Evolutionary conservation across 192 early-diverging fungal genomes (phyloP).

Genomic region (Diversispora epigaea): DNA sequence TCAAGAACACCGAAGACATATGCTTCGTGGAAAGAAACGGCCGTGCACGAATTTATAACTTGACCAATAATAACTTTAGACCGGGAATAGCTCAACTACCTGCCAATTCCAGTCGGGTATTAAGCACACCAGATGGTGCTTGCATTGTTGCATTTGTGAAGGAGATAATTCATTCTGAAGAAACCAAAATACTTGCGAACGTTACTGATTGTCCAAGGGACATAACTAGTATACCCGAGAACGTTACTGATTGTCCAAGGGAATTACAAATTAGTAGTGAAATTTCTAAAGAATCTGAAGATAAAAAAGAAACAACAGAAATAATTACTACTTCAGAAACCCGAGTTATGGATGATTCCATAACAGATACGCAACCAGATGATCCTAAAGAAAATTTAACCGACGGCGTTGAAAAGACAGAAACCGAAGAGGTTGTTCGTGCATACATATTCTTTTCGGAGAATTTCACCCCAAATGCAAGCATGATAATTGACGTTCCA

Average conservation of each 20-base stretch:
- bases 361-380: too few species aligned
- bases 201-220: neutral
- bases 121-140: slow-evolving; percentile 26
- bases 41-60: slow-evolving; percentile 7
- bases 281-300: too few species aligned
- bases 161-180: neutral
- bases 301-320: too few species aligned
- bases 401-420: too few species aligned
- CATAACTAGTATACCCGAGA: neutral
- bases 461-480: neutral
- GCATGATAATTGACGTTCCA: neutral
- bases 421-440: neutral
- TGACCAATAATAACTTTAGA: slow-evolving; percentile 23
- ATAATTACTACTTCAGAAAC: too few species aligned
- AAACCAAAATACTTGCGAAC: neutral
- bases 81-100: slow-evolving; percentile 24
- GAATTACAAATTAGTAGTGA: too few species aligned
- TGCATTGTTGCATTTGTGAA: slow-evolving; percentile 30
- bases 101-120: neutral
- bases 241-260: too few species aligned
- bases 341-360: too few species aligned
- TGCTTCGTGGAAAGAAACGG: slow-evolving; percentile 29
- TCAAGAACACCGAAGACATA: slow-evolving; percentile 28
- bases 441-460: slow-evolving; percentile 7
- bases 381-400: too few species aligned